Evolutionary conservation across 2,329 filamentous ascomycete species (phyloP), one percentile per base, ranked within the genome.

Genomic region (Colletotrichum shisoi): DNA sequence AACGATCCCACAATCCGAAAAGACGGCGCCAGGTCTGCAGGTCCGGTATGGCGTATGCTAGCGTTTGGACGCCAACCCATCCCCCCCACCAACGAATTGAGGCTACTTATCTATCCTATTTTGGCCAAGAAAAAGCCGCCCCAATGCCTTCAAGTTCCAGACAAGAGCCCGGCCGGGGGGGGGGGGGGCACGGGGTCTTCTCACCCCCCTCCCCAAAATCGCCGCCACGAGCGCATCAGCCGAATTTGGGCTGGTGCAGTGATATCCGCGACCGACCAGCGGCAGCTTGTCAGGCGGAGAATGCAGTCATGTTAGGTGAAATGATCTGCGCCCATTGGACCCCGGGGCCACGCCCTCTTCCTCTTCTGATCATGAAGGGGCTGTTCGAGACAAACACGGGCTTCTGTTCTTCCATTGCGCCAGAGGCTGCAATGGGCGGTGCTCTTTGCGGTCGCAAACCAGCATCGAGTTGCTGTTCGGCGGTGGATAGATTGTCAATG

Each of bases 261-360:
- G 48, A 56, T 64, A 59, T 46, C 61, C 54, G 54, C 64, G 54
- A 64, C 54, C 49, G 42, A 63, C 48, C 48, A 62, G 56, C 66
- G 48, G 63, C 57, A 57, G 57, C 66, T 39, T 66, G 66, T 67
- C 52, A 57, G 57, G 57, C 57, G 62, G 57, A 58, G 63, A 68
- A 67, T 68, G 62, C 57, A 62, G 62, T 68, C 57, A 67, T 53
- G 67, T 68, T 68, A 68, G 34, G 40, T 60, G 54, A 56, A 62
- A 62, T 67, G 56, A 68, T 46, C 44, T 45, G 57, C 62, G 62
- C n/a, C 56, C 40, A 56, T 52, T 67, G 42, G 39, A 57, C 27
- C 27, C 40, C 51, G 4, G 15, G 8, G 19, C 27, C 9, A 9
- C 31, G 6, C 40, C 40, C 24, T 62, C 27, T 27, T 59, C 19